These are phyloP conservation scores for Verbascum thapsus DNA, from an alignment of 257 asterid species.

Conservation along the genomic window DNA sequence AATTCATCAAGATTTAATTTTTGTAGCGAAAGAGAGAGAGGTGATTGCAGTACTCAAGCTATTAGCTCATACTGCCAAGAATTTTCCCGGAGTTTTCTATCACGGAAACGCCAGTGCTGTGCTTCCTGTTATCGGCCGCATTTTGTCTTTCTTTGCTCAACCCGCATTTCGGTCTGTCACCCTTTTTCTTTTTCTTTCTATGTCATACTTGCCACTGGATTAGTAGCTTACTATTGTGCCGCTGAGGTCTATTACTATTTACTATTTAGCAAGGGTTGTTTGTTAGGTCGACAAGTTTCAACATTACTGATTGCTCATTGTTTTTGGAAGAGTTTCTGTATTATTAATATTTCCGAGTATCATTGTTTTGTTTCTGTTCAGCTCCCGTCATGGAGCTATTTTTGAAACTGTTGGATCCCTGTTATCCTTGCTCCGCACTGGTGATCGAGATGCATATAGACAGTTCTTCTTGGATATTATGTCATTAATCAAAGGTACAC, in stretches of 20 bases:
- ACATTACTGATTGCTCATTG: background rate
- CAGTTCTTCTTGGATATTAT: conserved; percentile 74
- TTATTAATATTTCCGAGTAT: conserved; percentile 4
- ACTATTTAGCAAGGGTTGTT: background rate
- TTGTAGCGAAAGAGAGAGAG: conserved; percentile 75
- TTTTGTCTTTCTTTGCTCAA: conserved; percentile 68
- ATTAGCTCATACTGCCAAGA: conserved; percentile 70
- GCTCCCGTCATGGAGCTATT: conserved; percentile 65
- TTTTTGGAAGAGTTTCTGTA: conserved; percentile 6
- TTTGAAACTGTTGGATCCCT: conserved; percentile 75
- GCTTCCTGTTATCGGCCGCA: conserved; percentile 73
- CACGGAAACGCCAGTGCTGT: conserved; percentile 79
- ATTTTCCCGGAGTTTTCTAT: conserved; percentile 75
- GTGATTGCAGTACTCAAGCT: conserved; percentile 75
- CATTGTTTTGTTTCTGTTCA: conserved; percentile 33
- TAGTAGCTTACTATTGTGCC: background rate
- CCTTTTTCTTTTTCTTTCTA: background rate
- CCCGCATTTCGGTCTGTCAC: conserved; percentile 68
- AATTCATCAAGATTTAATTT: background rate
- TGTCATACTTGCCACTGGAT: background rate
- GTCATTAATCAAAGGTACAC: conserved; percentile 69
- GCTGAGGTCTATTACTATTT: background rate
- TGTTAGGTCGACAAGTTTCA: conserved; percentile 1
- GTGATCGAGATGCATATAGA: conserved; percentile 86
- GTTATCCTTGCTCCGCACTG: conserved; percentile 73